Percentiles rank a stretch among this genome's conserved stretches.
Conservation (phyloP, 768 basidiomycete species). For the Trametes cingulata region DNA sequence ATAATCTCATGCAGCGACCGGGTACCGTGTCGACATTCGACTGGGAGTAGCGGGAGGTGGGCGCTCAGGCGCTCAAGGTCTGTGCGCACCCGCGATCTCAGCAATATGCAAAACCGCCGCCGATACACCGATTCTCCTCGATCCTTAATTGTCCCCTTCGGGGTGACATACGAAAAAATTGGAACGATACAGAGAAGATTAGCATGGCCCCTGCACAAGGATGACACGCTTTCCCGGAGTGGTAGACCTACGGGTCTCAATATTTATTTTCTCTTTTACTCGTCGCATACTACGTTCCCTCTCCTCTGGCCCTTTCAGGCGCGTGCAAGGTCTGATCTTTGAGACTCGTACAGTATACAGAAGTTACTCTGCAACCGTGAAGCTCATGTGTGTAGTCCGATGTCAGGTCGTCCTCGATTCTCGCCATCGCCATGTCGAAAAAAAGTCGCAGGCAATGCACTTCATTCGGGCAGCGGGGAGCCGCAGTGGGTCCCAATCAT, state of each 20-base stretch:
- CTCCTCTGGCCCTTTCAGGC: too few species aligned
- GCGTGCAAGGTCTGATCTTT: too few species aligned
- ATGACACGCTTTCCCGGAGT: slow-evolving; percentile 99
- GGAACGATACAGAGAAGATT: slow-evolving; percentile 99
- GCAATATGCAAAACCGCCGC: neutral
- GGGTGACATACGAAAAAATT: slow-evolving; percentile 98
- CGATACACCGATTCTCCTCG: too few species aligned
- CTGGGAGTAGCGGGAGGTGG: too few species aligned
- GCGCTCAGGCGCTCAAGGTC: too few species aligned
- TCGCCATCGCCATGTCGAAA: neutral
- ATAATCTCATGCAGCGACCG: too few species aligned
- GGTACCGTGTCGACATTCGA: too few species aligned
- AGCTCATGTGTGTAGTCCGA: neutral
- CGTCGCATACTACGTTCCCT: too few species aligned
- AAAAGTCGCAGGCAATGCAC: neutral
- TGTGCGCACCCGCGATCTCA: neutral
- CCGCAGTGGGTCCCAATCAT: slow-evolving; percentile 33
- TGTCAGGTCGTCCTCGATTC: slow-evolving; percentile 13
- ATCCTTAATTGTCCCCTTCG: slow-evolving; percentile 64
- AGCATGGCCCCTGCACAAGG: slow-evolving; percentile 99
- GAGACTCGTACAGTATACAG: too few species aligned
- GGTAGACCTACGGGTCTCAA: slow-evolving; percentile 57
- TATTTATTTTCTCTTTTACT: slow-evolving; percentile 35
- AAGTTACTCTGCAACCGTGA: too few species aligned
- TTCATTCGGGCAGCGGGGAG: neutral